Base-by-base conservation (phyloP, 345 rosid species). In the Limnanthes douglasii region DNA sequence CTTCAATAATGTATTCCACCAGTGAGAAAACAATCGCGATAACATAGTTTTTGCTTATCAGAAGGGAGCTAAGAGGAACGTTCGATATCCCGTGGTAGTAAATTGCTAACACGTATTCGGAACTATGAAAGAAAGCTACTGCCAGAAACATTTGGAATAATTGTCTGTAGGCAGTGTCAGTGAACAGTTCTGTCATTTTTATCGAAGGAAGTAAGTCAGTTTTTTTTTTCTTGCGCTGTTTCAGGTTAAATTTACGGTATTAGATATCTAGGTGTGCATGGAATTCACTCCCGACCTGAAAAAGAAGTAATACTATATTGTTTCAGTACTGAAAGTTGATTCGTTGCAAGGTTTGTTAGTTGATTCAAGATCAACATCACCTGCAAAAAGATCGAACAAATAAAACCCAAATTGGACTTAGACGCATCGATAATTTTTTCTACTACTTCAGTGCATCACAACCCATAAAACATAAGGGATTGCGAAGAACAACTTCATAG, bases 91-190 rank as follows among this genome's bases (percentile, higher is more conserved):
- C 84, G 28, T 81, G 83, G 29, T 59, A 8, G 26, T 48, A 47
- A 41, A 51, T 6, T 13, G 83, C 86, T 3, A 76, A 53, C 34
- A 73, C 7, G 54, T 68, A 73, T 39, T 76, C 80, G 0, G 93
- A 76, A 46, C 37, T 20, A 37, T 76, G 83, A 59, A 81, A 76
- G 65, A 73, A 68, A 60, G 50, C 11, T 16, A 70, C 28, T 0
- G 80, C 74, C 19, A 70, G 11, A 21, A 61, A 43, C 73, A 70
- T 53, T 44, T 70, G 75, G 6, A 45, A 45, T 48, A 81, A 57
- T 71, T 80, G 83, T 39, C 67, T 54, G 60, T 37, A 37, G 4
- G 60, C 69, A 1, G 71, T 54, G 41, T 50, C 51, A 50, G 60
- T 41, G 30, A 64, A 56, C 16, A 63, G 46, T 37, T 73, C 84